Evolutionary conservation across 148 eudicot genomes (phyloP).

Genomic region (Rhododendron vialii): DNA sequence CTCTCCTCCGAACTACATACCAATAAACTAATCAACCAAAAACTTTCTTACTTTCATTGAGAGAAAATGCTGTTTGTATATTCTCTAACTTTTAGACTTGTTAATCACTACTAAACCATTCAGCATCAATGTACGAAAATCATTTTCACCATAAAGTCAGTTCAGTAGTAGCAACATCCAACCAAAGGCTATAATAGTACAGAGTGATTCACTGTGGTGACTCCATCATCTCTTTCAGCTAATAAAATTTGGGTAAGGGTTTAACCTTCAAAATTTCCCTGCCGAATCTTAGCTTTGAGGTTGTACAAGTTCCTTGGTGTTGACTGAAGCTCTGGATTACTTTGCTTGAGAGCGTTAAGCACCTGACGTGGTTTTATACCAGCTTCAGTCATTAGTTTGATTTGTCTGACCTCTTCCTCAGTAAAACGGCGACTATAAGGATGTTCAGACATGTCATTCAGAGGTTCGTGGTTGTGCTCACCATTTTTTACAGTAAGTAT

Average conservation of each 20-base stretch:
- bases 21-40: not conserved
- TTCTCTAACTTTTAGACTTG: not conserved
- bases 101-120: not conserved
- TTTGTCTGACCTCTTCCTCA: conserved; percentile 45
- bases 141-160: not conserved
- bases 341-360: conserved; percentile 41
- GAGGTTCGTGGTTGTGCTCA: conserved; percentile 51
- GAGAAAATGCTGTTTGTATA: not conserved
- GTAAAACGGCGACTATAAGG: conserved; percentile 50
- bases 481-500: conserved; percentile 38
- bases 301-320: conserved; percentile 47
- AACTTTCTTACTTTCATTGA: not conserved
- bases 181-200: not conserved
- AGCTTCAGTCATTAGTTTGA: conserved; percentile 47
- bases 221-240: not conserved
- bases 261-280: conserved; percentile 39
- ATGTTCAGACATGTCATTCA: conserved; percentile 55
- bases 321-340: conserved; percentile 41
- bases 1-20: not conserved
- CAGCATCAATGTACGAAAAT: not conserved
- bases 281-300: conserved; percentile 41
- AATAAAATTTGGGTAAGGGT: not conserved
- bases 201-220: not conserved
- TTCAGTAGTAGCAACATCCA: not conserved
- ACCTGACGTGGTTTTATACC: conserved; percentile 46